Evolutionary conservation across 768 basidiomycete species (phyloP).

Genomic region (Cubamyces lactineus): DNA sequence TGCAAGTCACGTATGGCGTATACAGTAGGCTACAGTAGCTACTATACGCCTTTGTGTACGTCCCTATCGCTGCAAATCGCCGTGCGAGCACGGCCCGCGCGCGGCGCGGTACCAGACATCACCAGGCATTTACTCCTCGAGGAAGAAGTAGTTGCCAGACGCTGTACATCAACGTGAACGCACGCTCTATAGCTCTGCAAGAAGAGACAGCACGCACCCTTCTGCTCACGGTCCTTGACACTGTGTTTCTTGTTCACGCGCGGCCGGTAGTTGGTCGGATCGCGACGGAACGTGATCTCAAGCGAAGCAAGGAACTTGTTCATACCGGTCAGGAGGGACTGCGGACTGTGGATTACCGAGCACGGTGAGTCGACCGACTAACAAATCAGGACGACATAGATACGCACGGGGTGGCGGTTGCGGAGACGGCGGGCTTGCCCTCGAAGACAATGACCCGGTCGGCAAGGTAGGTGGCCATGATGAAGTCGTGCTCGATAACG

Average conservation of each 20-base stretch:
- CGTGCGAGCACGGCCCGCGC: slow-evolving; percentile 1
- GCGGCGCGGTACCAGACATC: neutral
- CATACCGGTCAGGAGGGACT: slow-evolving; percentile 95
- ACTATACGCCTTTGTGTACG: neutral
- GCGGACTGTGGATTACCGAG: slow-evolving; percentile 58
- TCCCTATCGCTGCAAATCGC: slow-evolving; percentile 8
- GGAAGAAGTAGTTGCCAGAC: slow-evolving; percentile 90
- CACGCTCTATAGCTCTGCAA: neutral
- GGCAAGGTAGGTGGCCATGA: slow-evolving; percentile 99
- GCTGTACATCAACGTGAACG: slow-evolving; percentile 41
- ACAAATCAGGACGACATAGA: neutral
- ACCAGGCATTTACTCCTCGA: slow-evolving; percentile 60
- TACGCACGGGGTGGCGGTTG: slow-evolving; percentile 88
- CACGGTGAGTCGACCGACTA: neutral
- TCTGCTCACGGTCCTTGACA: slow-evolving; percentile 89
- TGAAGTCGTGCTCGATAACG: slow-evolving; percentile 99
- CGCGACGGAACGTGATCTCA: slow-evolving; percentile 97
- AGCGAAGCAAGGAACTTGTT: slow-evolving; percentile 95
- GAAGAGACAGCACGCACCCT: slow-evolving; percentile 49
- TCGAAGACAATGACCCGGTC: slow-evolving; percentile 96
- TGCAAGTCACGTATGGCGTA: neutral
- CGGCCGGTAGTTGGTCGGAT: slow-evolving; percentile 92
- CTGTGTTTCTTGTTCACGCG: slow-evolving; percentile 86
- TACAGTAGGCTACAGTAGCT: slow-evolving; percentile 15
- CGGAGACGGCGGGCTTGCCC: slow-evolving; percentile 82